A percentile compares a stretch with the other conserved stretches of the same genome.
Conservation (phyloP, 1,139 yeast species). For the Yamadazyma aaseri region DNA sequence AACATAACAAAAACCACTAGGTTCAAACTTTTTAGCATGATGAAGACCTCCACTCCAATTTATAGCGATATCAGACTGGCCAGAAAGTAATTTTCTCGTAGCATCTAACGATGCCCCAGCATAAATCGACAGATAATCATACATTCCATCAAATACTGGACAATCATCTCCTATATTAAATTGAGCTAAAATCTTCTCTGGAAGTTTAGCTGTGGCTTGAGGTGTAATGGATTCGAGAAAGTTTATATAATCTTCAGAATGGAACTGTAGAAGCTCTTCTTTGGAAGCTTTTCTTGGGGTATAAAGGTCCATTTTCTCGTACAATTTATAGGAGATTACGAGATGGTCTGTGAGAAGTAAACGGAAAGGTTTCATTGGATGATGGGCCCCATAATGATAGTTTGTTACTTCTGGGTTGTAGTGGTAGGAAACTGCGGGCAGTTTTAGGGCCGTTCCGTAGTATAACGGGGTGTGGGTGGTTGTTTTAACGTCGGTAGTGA, state of each 20-base stretch:
- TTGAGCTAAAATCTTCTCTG: conserved; percentile 57
- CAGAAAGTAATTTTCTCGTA: conserved; percentile 87
- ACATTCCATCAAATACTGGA: conserved; percentile 94
- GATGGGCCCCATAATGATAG: conserved; percentile 87
- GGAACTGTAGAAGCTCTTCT: conserved; percentile 77
- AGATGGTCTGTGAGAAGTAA: conserved; percentile 91
- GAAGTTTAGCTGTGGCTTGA: conserved; percentile 61
- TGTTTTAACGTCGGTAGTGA: conserved; percentile 57
- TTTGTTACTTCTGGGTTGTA: conserved; percentile 79
- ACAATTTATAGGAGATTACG: conserved; percentile 79
- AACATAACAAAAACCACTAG: conserved; percentile 93
- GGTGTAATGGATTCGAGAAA: conserved; percentile 83
- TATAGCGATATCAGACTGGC: conserved; percentile 92
- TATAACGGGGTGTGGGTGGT: conserved; percentile 58
- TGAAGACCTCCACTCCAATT: conserved; percentile 98
- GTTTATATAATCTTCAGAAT: conserved; percentile 82
- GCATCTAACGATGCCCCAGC: conserved; percentile 99
- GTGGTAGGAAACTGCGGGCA: conserved; percentile 73
- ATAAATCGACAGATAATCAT: conserved; percentile 89
- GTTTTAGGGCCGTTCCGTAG: conserved; percentile 39
- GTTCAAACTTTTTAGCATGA: conserved; percentile 94
- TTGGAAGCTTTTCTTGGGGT: conserved; percentile 79
- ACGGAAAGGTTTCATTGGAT: conserved; percentile 98
- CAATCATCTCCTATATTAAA: conserved; percentile 97
- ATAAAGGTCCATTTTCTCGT: conserved; percentile 87